These are phyloP conservation scores for Dendrocalamus sinicus DNA, from an alignment of 176 grass and related monocot genomes.

Conservation along the genomic window DNA sequence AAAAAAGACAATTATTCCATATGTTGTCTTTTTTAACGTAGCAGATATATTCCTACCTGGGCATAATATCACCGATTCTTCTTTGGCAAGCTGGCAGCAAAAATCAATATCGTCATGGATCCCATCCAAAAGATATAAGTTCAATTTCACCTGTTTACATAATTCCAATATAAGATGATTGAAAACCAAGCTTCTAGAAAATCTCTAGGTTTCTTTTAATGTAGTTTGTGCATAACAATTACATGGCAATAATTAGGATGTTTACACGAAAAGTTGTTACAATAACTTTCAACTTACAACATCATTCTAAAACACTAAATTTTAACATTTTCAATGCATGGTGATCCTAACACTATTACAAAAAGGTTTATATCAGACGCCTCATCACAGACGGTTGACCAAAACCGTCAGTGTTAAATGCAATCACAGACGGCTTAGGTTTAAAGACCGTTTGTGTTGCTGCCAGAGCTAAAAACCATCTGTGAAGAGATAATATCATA, in stretches of 20 bases:
- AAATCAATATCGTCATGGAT: slow-evolving; percentile 84
- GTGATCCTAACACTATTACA: neutral
- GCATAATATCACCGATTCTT: slow-evolving; percentile 75
- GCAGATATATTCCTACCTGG: slow-evolving; percentile 56
- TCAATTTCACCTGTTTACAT: slow-evolving; percentile 66
- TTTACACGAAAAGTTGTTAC: neutral
- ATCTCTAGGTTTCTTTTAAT: neutral
- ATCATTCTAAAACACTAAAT: neutral
- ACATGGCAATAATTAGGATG: neutral
- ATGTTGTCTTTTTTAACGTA: neutral
- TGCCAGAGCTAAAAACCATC: too few relatives aligned
- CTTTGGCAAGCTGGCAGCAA: slow-evolving; percentile 82
- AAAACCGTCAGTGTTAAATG: too few relatives aligned
- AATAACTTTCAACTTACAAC: neutral
- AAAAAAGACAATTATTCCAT: neutral
- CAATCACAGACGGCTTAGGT: too few relatives aligned
- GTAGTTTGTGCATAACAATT: neutral
- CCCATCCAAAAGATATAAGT: slow-evolving; percentile 62
- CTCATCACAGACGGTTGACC: too few relatives aligned
- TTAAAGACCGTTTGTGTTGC: too few relatives aligned
- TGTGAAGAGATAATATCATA: too few relatives aligned
- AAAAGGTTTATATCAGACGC: too few relatives aligned
- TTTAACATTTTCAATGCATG: neutral
- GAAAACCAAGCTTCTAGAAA: neutral
- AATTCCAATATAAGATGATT: slow-evolving; percentile 10